phyloP scores from a whole-genome alignment of 495 filamentous ascomycete species.

The Immersiella caudata region DNA sequence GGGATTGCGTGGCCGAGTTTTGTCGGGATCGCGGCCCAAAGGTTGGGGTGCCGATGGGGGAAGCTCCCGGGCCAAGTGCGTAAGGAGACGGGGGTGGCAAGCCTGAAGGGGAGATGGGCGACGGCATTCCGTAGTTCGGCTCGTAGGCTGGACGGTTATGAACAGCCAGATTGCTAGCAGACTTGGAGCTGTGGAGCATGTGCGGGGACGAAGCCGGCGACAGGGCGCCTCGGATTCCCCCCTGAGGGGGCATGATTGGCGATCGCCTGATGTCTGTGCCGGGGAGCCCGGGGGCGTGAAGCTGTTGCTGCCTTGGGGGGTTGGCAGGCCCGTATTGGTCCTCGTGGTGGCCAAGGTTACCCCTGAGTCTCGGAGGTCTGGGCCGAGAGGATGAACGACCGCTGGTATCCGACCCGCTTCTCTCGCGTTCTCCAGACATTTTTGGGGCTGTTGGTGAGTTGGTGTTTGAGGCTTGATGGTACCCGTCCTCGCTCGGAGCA shows the following conservation, averaged over 20 bases:
- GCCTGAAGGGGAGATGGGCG: constrained; percentile 50
- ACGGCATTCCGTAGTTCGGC: constrained; percentile 39
- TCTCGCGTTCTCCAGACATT: constrained; percentile 52
- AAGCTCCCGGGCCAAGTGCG: constrained; percentile 22
- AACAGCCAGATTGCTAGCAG: constrained; percentile 37
- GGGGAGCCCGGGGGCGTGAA: constrained; percentile 50
- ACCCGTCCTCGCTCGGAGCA: constrained; percentile 42
- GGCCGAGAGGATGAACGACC: constrained; percentile 53
- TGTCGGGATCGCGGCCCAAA: constrained; percentile 32
- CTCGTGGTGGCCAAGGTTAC: constrained; percentile 53
- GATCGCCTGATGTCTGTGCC: constrained; percentile 50
- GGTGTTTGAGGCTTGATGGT: constrained; percentile 24
- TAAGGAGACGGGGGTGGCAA: constrained; percentile 36
- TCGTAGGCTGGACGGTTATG: constrained; percentile 39
- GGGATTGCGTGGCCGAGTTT: constrained; percentile 52
- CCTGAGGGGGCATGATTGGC: constrained; percentile 53
- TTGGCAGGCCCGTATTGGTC: constrained; percentile 36
- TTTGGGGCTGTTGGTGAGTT: constrained; percentile 34
- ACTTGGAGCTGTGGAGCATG: constrained; percentile 31
- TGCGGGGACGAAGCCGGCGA: constrained; percentile 33
- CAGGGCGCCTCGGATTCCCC: constrained; percentile 36
- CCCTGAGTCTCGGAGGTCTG: constrained; percentile 44
- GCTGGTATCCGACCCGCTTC: constrained; percentile 64
- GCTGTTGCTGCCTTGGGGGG: constrained; percentile 30
- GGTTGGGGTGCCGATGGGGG: constrained; percentile 36